A percentile compares a stretch with the other conserved stretches of the same genome.
phyloP scores from a whole-genome alignment of 352 stramenopile genomes.

The Phytophthora cactorum region DNA sequence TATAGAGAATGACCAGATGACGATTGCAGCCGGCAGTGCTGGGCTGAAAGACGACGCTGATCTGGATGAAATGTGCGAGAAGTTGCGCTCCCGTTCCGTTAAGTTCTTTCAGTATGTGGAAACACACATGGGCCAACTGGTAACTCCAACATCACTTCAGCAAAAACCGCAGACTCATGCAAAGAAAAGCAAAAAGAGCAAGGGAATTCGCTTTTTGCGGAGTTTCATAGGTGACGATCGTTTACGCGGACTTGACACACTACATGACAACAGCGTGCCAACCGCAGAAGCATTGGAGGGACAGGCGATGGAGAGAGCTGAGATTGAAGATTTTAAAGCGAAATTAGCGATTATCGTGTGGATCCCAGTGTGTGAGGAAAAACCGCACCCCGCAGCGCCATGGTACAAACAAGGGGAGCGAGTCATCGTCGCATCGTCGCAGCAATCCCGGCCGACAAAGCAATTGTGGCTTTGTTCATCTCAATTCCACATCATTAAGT shows the following conservation, averaged over 20 bases:
- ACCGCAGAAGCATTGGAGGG: conserved; percentile 41
- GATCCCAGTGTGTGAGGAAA: conserved; percentile 57
- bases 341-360: conserved; percentile 64
- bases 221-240: conserved; percentile 53
- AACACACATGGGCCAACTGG: conserved; percentile 58
- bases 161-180: conserved; percentile 29
- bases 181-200: conserved; percentile 56
- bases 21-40: conserved; percentile 28
- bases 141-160: conserved; percentile 31
- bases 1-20: conserved; percentile 59
- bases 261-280: neutral
- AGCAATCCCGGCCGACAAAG: conserved; percentile 47
- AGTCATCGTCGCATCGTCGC: conserved; percentile 54
- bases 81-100: conserved; percentile 44
- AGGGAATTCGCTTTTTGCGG: conserved; percentile 61
- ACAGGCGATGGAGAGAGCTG: conserved; percentile 39
- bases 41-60: conserved; percentile 12
- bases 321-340: conserved; percentile 72
- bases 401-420: conserved; percentile 44
- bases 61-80: conserved; percentile 23
- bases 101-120: conserved; percentile 80
- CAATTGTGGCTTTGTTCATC: conserved; percentile 68
- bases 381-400: conserved; percentile 43
- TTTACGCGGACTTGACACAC: conserved; percentile 9
- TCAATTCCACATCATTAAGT: conserved; percentile 66